Evolutionary conservation across 139 green algal species (phyloP).

Genomic region (Choricystis sp.): DNA sequence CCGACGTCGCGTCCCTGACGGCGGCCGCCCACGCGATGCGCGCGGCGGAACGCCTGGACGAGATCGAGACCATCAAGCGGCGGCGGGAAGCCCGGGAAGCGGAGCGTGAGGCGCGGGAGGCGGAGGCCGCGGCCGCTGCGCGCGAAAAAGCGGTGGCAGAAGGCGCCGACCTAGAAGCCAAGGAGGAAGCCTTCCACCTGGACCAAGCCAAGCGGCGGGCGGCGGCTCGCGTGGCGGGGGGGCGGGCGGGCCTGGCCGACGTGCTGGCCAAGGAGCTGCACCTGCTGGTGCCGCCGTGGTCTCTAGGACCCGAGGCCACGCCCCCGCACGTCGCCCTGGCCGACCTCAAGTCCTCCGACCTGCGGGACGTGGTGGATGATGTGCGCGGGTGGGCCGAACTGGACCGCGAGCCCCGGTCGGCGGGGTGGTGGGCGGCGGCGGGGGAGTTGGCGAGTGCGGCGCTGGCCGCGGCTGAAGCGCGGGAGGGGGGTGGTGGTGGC

Average conservation of each 20-base stretch:
- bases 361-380: conserved; percentile 11
- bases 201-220: conserved; percentile 28
- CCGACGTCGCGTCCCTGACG: conserved; percentile 41
- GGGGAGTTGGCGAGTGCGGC: conserved; percentile 23
- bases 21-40: conserved; percentile 29
- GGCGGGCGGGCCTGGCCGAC: conserved; percentile 38
- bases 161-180: conserved; percentile 56
- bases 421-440: conserved; percentile 49
- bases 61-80: conserved; percentile 88
- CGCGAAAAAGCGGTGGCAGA: conserved; percentile 50
- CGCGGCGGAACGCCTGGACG: conserved; percentile 38
- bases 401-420: conserved; percentile 40
- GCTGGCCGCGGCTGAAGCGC: conserved; percentile 14
- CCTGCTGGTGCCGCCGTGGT: conserved; percentile 6
- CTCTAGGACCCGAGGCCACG: background rate
- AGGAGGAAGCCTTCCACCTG: conserved; percentile 60
- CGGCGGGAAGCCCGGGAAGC: conserved; percentile 60
- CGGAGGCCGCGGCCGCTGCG: conserved; percentile 69
- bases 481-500: conserved; percentile 31
- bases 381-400: conserved; percentile 25
- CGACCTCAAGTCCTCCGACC: conserved; percentile 1
- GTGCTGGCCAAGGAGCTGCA: conserved; percentile 43
- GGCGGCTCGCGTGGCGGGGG: conserved; percentile 28
- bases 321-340: conserved; percentile 5
- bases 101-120: conserved; percentile 59